Evolutionary conservation across 2,329 filamentous ascomycete genomes (phyloP), one percentile per base, ranked within the genome.

Genomic region (Pseudocercospora ulei): DNA sequence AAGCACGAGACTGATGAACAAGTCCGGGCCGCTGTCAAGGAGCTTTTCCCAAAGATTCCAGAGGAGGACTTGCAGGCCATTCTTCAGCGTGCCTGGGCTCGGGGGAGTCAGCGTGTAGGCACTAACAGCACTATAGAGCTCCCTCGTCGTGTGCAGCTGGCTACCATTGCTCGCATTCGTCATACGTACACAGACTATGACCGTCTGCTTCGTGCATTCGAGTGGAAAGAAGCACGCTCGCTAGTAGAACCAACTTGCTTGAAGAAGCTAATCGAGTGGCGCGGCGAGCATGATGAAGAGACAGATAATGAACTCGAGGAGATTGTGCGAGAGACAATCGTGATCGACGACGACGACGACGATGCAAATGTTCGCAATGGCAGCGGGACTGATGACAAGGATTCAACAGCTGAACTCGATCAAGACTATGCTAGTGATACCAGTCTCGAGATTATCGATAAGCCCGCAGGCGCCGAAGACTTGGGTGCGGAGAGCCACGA

Each of bases 181-280:
- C 75, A 79, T 52, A 57, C 64, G 8, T 75, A 78, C 51, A 79
- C 75, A 46, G 64, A 75, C 43, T 79, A 79, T 55, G 75, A 79
- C 55, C 65, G 65, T 28, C 62, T 77, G 26, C 60, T 79, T 23
- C 69, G 66, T 43, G 62, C 61, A 7, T 67, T 65, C 12, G 46
- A 51, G 23, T 77, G 72, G 60, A 63, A 67, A 42, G 67, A 73
- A 41, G 74, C 73, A 17, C 65, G 76, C 41, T 59, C 62, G 23
- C 55, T 62, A 22, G 71, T 78, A 14, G 73, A 78, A 56, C 67
- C 70, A 35, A 60, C 63, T 3, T 72, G 68, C 30, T 59, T 78
- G 13, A 64, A 67, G 13, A 74, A 71, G 52, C 60, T 80, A 28
- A 68, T 75, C 36, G 68, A 75, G 55, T 80, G 76, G 76, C 67